These are phyloP conservation scores for Ocimum tenuiflorum DNA, from an alignment of 257 asterid species.

Conservation along the genomic window DNA sequence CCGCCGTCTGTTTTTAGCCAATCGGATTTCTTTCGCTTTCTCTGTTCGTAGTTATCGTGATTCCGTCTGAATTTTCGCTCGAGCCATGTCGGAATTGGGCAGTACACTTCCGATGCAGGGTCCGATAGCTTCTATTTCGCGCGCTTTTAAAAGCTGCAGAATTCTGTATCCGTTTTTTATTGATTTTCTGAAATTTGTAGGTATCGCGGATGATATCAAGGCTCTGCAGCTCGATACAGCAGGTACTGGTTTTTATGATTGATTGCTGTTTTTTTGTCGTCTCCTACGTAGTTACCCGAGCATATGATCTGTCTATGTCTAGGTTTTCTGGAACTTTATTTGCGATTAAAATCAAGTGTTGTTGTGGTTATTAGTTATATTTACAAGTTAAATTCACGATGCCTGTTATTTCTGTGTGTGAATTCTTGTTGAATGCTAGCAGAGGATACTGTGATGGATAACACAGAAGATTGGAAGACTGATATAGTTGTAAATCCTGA, in stretches of 20 bases:
- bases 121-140: background rate
- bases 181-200: constrained; percentile 25
- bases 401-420: background rate
- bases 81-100: constrained; percentile 28
- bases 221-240: constrained; percentile 82
- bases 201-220: constrained; percentile 82
- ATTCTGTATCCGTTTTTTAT: background rate
- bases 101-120: constrained; percentile 21
- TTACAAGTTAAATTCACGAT: background rate
- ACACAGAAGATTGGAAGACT: constrained; percentile 9
- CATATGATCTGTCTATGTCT: background rate
- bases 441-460: constrained; percentile 23
- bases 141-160: background rate
- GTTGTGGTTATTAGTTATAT: background rate
- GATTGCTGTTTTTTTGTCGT: background rate
- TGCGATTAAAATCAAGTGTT: background rate
- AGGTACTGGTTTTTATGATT: constrained; percentile 32
- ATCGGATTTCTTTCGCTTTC: background rate
- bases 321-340: background rate
- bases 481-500: constrained; percentile 8
- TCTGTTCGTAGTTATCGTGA: background rate
- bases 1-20: constrained; percentile 4
- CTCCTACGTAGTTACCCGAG: background rate
- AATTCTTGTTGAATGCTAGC: constrained; percentile 28
- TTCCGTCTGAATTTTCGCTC: background rate